Evolutionary conservation across 352 stramenopile species (phyloP).

Genomic region (Pythium insidiosum): DNA sequence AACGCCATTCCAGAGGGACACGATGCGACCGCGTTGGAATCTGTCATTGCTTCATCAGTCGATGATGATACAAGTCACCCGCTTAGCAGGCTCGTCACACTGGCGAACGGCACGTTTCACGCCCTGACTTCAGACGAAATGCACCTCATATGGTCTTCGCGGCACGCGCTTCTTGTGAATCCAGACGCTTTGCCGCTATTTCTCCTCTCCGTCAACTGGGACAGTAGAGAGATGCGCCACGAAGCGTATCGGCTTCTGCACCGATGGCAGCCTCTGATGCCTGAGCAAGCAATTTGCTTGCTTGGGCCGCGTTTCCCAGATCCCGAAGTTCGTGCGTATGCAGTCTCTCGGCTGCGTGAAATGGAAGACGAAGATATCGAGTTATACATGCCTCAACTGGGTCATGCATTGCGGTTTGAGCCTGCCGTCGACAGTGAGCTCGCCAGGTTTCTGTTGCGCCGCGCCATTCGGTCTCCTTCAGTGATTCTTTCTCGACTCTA

Average conservation of each 20-base stretch:
- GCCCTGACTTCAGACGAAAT: not conserved
- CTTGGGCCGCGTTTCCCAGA: constrained; percentile 4
- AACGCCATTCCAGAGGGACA: too few relatives aligned
- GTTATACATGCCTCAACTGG: constrained; percentile 20
- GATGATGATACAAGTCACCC: too few relatives aligned
- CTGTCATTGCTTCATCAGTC: too few relatives aligned
- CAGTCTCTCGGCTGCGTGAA: constrained; percentile 1
- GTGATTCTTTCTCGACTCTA: constrained; percentile 13
- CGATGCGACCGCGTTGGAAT: too few relatives aligned
- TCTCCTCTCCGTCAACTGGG: constrained; percentile 40
- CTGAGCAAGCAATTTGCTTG: constrained; percentile 11
- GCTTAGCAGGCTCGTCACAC: not conserved
- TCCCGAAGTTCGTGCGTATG: constrained; percentile 11
- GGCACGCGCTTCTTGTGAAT: too few relatives aligned
- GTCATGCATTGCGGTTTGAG: constrained; percentile 22
- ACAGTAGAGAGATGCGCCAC: constrained; percentile 6
- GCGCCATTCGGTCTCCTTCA: constrained; percentile 1
- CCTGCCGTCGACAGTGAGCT: constrained; percentile 9
- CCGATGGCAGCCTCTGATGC: constrained; percentile 14
- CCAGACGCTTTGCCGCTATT: constrained; percentile 28
- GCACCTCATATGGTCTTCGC: too few relatives aligned
- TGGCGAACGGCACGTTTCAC: not conserved
- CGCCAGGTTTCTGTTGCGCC: constrained; percentile 11
- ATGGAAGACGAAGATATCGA: constrained; percentile 3
- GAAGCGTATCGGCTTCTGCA: constrained; percentile 33